Evolutionary conservation across 352 stramenopile species (phyloP).

Genomic region (Globisporangium abappressorium): DNA sequence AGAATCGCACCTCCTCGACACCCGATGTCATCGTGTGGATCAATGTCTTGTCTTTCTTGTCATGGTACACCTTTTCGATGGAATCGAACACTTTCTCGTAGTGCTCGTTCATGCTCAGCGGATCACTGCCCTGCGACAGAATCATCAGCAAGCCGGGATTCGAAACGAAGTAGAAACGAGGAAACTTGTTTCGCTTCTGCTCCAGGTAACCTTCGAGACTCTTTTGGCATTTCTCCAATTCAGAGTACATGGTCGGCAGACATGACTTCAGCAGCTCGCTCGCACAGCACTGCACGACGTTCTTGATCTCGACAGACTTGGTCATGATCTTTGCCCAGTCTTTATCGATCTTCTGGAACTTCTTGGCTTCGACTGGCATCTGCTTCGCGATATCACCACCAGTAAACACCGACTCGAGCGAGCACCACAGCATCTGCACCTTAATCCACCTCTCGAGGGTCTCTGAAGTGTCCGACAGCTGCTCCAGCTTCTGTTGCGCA

Average conservation of each 20-base stretch:
- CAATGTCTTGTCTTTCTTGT: slow-evolving; percentile 98
- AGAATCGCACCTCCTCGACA: slow-evolving; percentile 95
- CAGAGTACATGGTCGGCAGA: slow-evolving; percentile 96
- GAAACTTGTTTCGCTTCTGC: slow-evolving; percentile 98
- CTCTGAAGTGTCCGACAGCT: slow-evolving; percentile 95
- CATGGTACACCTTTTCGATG: slow-evolving; percentile 97
- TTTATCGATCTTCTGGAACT: slow-evolving; percentile 98
- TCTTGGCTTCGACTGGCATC: slow-evolving; percentile 98
- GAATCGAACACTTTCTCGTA: slow-evolving; percentile 99
- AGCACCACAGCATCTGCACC: slow-evolving; percentile 98
- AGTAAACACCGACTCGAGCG: slow-evolving; percentile 97
- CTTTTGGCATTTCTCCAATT: slow-evolving; percentile 99
- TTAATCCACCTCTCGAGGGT: slow-evolving; percentile 98
- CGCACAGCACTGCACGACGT: slow-evolving; percentile 92
- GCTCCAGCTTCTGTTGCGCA: slow-evolving; percentile 93
- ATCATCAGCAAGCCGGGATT: slow-evolving; percentile 97
- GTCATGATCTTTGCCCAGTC: slow-evolving; percentile 99
- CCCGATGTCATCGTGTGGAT: slow-evolving; percentile 93
- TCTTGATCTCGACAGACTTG: slow-evolving; percentile 89
- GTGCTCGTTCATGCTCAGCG: slow-evolving; percentile 98
- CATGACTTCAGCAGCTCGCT: slow-evolving; percentile 97
- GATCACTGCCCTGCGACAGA: slow-evolving; percentile 96
- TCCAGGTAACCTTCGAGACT: slow-evolving; percentile 98
- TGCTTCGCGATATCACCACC: slow-evolving; percentile 99
- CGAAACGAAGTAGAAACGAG: slow-evolving; percentile 99